These are phyloP conservation scores for Sporothrix dimorphospora DNA, from an alignment of 2,329 filamentous ascomycete genomes.

Conservation along the genomic window DNA sequence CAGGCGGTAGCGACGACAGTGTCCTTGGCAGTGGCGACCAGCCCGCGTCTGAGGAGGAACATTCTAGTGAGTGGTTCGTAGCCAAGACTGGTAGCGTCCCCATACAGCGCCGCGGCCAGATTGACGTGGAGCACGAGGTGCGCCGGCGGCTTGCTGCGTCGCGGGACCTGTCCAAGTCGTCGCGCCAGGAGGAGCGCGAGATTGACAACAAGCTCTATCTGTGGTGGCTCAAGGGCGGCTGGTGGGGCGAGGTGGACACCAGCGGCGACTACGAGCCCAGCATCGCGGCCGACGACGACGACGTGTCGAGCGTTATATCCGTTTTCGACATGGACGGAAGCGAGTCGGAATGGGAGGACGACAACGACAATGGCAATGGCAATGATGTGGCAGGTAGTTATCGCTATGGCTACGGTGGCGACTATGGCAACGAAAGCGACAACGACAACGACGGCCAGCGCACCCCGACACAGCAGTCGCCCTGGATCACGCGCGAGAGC, in stretches of 20 bases:
- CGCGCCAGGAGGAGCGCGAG: slow-evolving; percentile 58
- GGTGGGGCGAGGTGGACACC: slow-evolving; percentile 80
- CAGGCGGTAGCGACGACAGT: slow-evolving; percentile 34
- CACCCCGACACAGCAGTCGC: slow-evolving; percentile 58
- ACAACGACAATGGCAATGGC: slow-evolving; percentile 50
- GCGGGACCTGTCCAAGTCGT: slow-evolving; percentile 37
- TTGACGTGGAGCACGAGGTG: slow-evolving; percentile 79
- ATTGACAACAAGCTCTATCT: slow-evolving; percentile 76
- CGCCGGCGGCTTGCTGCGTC: slow-evolving; percentile 56
- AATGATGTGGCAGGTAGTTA: slow-evolving; percentile 48
- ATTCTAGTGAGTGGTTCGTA: slow-evolving; percentile 37
- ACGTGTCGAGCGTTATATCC: slow-evolving; percentile 80
- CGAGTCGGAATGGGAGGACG: slow-evolving; percentile 43
- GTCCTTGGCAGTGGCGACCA: slow-evolving; percentile 35
- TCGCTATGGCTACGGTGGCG: slow-evolving; percentile 53
- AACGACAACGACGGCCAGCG: slow-evolving; percentile 54
- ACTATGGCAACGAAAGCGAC: slow-evolving; percentile 39
- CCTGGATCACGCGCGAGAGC: slow-evolving; percentile 48
- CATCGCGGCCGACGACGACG: slow-evolving; percentile 65
- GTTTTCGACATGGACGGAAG: slow-evolving; percentile 46
- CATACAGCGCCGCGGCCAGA: slow-evolving; percentile 48
- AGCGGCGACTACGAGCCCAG: slow-evolving; percentile 75
- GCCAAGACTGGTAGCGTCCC: slow-evolving; percentile 44
- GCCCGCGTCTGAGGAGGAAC: slow-evolving; percentile 27
- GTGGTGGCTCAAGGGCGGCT: slow-evolving; percentile 82